Base-by-base conservation (phyloP, 1,284 basidiomycete genomes). In the Stygiomarasmius scandens region DNA sequence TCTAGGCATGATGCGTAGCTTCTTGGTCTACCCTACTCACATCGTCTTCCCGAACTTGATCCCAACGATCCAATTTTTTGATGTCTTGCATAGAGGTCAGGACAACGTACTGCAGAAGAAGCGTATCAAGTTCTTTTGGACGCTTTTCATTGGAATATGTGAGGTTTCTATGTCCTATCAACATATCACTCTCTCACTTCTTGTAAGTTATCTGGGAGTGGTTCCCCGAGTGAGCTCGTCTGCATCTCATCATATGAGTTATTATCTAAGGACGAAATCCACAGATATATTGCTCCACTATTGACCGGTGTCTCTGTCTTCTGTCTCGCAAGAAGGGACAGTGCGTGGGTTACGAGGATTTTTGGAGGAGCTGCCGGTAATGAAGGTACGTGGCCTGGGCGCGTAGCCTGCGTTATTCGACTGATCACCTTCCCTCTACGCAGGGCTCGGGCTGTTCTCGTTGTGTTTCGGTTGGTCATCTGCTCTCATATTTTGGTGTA, bases 271-370 rank as follows among this genome's bases (percentile, higher is more conserved):
- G 5, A 14, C 48, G 48, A 29, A 14, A 34, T n/a, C n/a, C 6
- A 11, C 22, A 56, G 55, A 44, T 68, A 63, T 32, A 66, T 65
- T 50, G 73, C 64, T 45, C 67, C 70, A 3, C 77, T 79, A 1
- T 72, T 85, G 49, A 82, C 80, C 47, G 83, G 83, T 52, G 73
- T 82, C 63, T 85, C 80, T 22, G 76, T 86, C 58, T 81, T 86
- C 74, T 85, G 83, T 67, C 69, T 85, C 44, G 79, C 82, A 1
- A 74, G 82, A 60, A 71, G 73, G 62, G 68, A 83, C 49, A 81
- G 77, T 62, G 66, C 81, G 16, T 83, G 83, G 74, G 75, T 86
- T 62, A 82, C 82, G 3, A 80, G 84, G 50, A 75, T 88, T 53
- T 87, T 87, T 53, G 75, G 74, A 70, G 76, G 77, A 29, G 75